phyloP scores from a whole-genome alignment of 257 asterid genomes.

The Scutellaria baicalensis region DNA sequence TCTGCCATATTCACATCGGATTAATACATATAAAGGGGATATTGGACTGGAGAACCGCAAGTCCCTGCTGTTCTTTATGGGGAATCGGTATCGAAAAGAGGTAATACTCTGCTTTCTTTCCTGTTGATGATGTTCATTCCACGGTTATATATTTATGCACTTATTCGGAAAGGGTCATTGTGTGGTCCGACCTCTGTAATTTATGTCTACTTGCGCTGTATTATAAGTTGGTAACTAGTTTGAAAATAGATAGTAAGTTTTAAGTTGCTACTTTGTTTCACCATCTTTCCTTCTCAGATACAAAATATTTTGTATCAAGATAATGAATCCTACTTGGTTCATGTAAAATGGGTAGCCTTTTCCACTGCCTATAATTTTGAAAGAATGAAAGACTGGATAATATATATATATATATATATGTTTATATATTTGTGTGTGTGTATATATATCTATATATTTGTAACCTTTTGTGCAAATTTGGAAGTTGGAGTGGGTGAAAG shows the following conservation, averaged over 20 bases:
- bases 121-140: not conserved
- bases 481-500: too few species aligned
- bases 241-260: not conserved
- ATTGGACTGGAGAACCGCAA: constrained; percentile 65
- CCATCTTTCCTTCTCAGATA: not conserved
- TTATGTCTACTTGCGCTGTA: not conserved
- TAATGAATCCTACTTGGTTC: not conserved
- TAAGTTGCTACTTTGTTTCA: not conserved
- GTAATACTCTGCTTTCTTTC: constrained; percentile 30
- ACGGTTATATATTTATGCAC: not conserved
- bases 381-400: not conserved
- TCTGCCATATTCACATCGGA: constrained; percentile 85
- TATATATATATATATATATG: not conserved
- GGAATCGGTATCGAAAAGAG: constrained; percentile 93
- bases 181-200: not conserved
- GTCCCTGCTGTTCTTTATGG: constrained; percentile 91
- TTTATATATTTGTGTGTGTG: too few species aligned
- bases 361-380: not conserved
- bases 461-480: too few species aligned
- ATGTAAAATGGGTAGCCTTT: not conserved
- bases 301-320: not conserved
- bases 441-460: too few species aligned
- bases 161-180: not conserved
- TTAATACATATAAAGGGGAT: constrained; percentile 75
- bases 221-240: not conserved